These are phyloP conservation scores for Batrachochytrium dendrobatidis DNA, from an alignment of 371 early-diverging fungal species.

Conservation along the genomic window DNA sequence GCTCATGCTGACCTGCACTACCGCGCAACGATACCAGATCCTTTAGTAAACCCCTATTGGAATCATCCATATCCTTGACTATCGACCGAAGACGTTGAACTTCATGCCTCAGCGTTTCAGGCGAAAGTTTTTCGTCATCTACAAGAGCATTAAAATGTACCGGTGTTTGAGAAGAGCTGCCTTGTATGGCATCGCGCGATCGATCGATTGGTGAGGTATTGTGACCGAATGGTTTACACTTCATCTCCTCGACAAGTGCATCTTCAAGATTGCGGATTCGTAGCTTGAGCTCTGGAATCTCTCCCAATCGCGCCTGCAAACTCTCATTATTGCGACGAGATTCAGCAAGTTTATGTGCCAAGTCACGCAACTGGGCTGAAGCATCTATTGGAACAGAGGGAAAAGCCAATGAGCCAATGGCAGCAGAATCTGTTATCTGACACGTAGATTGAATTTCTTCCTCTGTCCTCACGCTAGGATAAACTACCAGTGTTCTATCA, in stretches of 20 bases:
- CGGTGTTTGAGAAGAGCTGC: background rate
- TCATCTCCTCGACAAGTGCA: conserved; percentile 35
- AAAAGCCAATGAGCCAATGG: conserved; percentile 38
- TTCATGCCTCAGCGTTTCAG: background rate
- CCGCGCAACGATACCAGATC: too few relatives aligned
- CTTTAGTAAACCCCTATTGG: background rate
- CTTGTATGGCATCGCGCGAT: background rate
- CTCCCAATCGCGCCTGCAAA: conserved; percentile 39
- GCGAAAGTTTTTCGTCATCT: background rate
- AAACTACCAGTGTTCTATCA: conserved; percentile 18
- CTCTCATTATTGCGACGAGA: conserved; percentile 55
- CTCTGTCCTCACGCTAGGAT: conserved; percentile 15
- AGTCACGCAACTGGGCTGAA: conserved; percentile 49
- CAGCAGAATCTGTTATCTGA: conserved; percentile 36
- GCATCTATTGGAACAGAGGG: conserved; percentile 49
- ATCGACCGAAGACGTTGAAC: conserved; percentile 3
- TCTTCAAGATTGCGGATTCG: conserved; percentile 45
- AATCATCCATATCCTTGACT: too few relatives aligned
- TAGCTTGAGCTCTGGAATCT: conserved; percentile 50
- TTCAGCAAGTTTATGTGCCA: conserved; percentile 58
- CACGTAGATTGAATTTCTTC: conserved; percentile 18
- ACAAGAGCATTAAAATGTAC: background rate
- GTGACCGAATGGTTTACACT: background rate
- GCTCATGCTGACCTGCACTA: conserved; percentile 47
- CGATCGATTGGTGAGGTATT: background rate